A percentile compares a stretch with the other conserved stretches of the same genome.
These are phyloP conservation scores for Yarrowia sp. DNA, from an alignment of 805 yeast species.

Conservation along the genomic window DNA sequence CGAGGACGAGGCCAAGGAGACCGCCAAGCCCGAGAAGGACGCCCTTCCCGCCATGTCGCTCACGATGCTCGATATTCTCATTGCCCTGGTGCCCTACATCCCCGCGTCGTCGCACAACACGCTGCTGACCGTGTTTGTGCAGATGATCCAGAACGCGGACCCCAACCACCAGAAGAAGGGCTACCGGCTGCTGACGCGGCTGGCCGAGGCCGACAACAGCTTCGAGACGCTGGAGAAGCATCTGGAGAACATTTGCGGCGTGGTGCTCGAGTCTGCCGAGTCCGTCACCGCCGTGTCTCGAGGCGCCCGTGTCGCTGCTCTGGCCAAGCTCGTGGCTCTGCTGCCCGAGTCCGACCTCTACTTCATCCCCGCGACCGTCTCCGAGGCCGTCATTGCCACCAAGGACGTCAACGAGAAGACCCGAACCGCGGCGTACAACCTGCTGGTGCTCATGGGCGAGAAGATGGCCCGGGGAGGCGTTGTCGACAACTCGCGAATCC, in stretches of 20 bases:
- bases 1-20: constrained; percentile 50
- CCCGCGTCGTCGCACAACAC: constrained; percentile 75
- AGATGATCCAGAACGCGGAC: constrained; percentile 60
- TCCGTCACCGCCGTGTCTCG: constrained; percentile 75
- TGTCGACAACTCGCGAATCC: constrained; percentile 67
- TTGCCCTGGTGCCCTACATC: constrained; percentile 83
- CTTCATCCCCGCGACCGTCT: constrained; percentile 80
- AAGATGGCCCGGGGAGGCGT: constrained; percentile 72
- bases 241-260: constrained; percentile 64
- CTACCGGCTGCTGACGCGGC: constrained; percentile 68
- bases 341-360: constrained; percentile 70
- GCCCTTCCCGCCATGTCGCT: constrained; percentile 65
- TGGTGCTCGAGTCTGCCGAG: constrained; percentile 56
- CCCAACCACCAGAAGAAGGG: constrained; percentile 86
- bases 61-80: constrained; percentile 90
- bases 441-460: constrained; percentile 79
- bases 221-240: constrained; percentile 59
- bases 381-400: constrained; percentile 88
- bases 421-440: constrained; percentile 77
- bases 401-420: constrained; percentile 94
- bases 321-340: constrained; percentile 63
- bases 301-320: constrained; percentile 76
- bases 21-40: constrained; percentile 45
- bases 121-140: constrained; percentile 75
- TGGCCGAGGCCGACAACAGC: constrained; percentile 75